Conservation (phyloP, 345 rosid species). For the Bretschneidera sinensis region DNA sequence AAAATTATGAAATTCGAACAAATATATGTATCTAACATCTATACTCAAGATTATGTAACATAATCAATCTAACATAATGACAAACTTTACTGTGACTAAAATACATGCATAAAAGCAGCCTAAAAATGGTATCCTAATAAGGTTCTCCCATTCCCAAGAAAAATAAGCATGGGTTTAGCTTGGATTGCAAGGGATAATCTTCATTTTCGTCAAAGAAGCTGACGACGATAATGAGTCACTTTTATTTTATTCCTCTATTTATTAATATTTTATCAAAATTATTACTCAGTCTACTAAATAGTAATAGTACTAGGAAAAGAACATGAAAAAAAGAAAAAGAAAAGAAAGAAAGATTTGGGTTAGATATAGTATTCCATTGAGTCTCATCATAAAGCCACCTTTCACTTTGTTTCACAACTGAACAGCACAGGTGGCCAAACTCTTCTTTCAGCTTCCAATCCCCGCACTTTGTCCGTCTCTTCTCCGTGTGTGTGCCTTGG, state of each 20-base stretch:
- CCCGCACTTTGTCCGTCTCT: constrained; percentile 16
- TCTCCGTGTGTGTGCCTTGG: constrained; percentile 22
- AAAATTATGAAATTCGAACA: too few relatives aligned
- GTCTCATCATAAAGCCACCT: constrained; percentile 50
- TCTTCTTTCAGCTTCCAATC: constrained; percentile 26
- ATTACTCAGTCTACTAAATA: too few relatives aligned
- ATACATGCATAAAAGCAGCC: too few relatives aligned
- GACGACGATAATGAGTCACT: constrained; percentile 4
- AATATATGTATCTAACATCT: too few relatives aligned
- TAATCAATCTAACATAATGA: too few relatives aligned
- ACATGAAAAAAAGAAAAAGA: not conserved
- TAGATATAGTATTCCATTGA: constrained; percentile 2
- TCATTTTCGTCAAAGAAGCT: constrained; percentile 8
- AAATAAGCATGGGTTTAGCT: constrained; percentile 21
- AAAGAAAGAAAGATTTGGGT: not conserved
- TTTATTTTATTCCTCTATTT: constrained; percentile 10
- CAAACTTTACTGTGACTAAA: too few relatives aligned
- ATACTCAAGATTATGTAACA: too few relatives aligned
- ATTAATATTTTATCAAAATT: not conserved
- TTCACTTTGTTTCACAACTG: constrained; percentile 51
- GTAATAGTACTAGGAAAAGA: not conserved
- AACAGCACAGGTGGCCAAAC: constrained; percentile 29
- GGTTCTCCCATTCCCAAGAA: constrained; percentile 6
- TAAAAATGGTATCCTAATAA: too few relatives aligned
- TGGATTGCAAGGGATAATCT: constrained; percentile 38